phyloP scores from a whole-genome alignment of 495 filamentous ascomycete genomes.

The Penicillium longicatenatum region DNA sequence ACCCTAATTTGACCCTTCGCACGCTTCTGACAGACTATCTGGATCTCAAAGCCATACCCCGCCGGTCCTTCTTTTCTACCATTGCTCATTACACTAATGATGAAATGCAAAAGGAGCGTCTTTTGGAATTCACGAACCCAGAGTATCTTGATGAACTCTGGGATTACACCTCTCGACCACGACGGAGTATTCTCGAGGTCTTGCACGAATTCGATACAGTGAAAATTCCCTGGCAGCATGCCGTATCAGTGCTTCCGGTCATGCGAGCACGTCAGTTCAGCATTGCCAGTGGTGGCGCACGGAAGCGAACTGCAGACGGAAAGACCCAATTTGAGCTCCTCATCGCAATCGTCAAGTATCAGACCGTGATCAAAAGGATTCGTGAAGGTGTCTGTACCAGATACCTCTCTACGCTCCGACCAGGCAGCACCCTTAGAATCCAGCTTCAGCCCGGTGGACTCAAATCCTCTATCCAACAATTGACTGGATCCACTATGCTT shows the following conservation, averaged over 20 bases:
- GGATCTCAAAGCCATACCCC: slow-evolving; percentile 86
- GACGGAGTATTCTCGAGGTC: slow-evolving; percentile 88
- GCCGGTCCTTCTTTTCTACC: slow-evolving; percentile 77
- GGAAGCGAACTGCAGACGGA: slow-evolving; percentile 41
- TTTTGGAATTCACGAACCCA: slow-evolving; percentile 77
- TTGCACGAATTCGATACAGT: slow-evolving; percentile 87
- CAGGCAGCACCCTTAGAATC: slow-evolving; percentile 59
- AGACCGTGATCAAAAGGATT: slow-evolving; percentile 81
- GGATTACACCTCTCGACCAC: slow-evolving; percentile 92
- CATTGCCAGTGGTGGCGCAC: slow-evolving; percentile 71
- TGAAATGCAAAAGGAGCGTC: slow-evolving; percentile 72
- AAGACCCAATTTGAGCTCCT: slow-evolving; percentile 69
- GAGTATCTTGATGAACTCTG: slow-evolving; percentile 85
- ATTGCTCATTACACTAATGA: slow-evolving; percentile 74
- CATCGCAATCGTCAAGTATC: slow-evolving; percentile 89
- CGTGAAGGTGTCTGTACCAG: slow-evolving; percentile 88
- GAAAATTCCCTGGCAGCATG: slow-evolving; percentile 73
- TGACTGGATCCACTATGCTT: slow-evolving; percentile 66
- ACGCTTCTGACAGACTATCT: slow-evolving; percentile 77
- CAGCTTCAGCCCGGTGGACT: slow-evolving; percentile 60
- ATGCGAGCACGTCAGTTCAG: slow-evolving; percentile 85
- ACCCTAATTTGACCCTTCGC: slow-evolving; percentile 64
- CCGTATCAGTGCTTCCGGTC: slow-evolving; percentile 68
- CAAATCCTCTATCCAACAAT: slow-evolving; percentile 47
- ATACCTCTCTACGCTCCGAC: slow-evolving; percentile 67